Evolutionary conservation across 441 rosid genomes (phyloP).

Genomic region (Cnidoscolus chayamansa): DNA sequence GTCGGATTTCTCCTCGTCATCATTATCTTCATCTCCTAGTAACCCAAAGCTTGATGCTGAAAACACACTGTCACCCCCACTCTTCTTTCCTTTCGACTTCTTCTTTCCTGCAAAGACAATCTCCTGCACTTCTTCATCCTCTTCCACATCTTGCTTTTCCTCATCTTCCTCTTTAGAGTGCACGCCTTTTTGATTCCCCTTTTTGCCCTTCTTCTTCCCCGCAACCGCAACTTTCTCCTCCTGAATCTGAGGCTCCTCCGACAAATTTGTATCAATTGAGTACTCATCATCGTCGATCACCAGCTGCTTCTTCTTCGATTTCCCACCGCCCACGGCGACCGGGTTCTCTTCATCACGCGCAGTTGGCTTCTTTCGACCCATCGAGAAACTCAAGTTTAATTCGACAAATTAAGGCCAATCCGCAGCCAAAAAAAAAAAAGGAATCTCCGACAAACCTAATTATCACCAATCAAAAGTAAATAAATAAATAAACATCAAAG

Average conservation of each 20-base stretch:
- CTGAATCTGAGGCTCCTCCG: slow-evolving; percentile 47
- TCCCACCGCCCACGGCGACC: slow-evolving; percentile 43
- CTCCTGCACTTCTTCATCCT: slow-evolving; percentile 39
- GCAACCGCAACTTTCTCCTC: slow-evolving; percentile 42
- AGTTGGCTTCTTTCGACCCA: slow-evolving; percentile 76
- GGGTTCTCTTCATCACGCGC: slow-evolving; percentile 49
- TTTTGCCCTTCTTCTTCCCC: slow-evolving; percentile 68
- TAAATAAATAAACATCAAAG: neutral
- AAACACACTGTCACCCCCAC: slow-evolving; percentile 31
- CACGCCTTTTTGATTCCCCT: slow-evolving; percentile 42
- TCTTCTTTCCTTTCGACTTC: slow-evolving; percentile 55
- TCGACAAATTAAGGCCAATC: neutral
- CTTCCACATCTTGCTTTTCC: slow-evolving; percentile 24
- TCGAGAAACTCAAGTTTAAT: slow-evolving; percentile 8
- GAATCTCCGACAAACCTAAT: neutral
- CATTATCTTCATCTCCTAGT: slow-evolving; percentile 48
- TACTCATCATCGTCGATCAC: slow-evolving; percentile 85
- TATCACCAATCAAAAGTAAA: neutral
- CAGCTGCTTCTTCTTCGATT: slow-evolving; percentile 67
- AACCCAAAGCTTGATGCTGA: slow-evolving; percentile 51
- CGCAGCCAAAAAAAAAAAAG: neutral
- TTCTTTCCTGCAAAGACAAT: slow-evolving; percentile 54
- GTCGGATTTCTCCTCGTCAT: slow-evolving; percentile 32
- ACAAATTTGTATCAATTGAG: slow-evolving; percentile 50
- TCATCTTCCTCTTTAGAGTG: slow-evolving; percentile 38